These are phyloP conservation scores for Penicillium macrosclerotiorum DNA, from an alignment of 495 filamentous ascomycete genomes.

Conservation along the genomic window DNA sequence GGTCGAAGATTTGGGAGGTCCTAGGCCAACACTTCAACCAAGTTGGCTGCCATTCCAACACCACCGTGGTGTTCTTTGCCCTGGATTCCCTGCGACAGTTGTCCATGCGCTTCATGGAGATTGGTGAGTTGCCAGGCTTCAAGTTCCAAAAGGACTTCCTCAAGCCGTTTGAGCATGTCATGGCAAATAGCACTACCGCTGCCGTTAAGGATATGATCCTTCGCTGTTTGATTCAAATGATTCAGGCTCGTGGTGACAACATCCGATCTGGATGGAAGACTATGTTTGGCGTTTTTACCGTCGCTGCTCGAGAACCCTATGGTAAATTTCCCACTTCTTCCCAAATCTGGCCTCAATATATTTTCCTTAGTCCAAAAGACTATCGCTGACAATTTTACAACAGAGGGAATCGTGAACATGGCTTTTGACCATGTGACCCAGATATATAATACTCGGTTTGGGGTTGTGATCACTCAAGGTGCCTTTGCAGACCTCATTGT, in stretches of 20 bases:
- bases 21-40: conserved; percentile 97
- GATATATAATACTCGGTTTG: conserved; percentile 96
- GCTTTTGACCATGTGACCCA: conserved; percentile 96
- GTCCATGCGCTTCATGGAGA: conserved; percentile 98
- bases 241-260: conserved; percentile 91
- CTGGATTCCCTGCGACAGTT: conserved; percentile 91
- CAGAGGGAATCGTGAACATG: conserved; percentile 91
- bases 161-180: conserved; percentile 96
- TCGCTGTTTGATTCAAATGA: conserved; percentile 97
- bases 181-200: conserved; percentile 84
- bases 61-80: conserved; percentile 93
- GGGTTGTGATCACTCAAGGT: conserved; percentile 92
- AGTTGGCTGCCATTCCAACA: conserved; percentile 94
- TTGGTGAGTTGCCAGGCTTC: conserved; percentile 96
- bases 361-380: not conserved
- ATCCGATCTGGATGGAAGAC: conserved; percentile 98
- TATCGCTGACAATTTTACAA: conserved; percentile 16
- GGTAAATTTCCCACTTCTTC: conserved; percentile 38
- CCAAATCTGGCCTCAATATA: not conserved
- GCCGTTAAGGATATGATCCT: conserved; percentile 97
- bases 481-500: conserved; percentile 96
- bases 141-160: conserved; percentile 99
- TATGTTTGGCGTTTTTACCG: conserved; percentile 98
- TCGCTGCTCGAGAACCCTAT: conserved; percentile 88
- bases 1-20: conserved; percentile 95